A percentile compares a stretch with the other conserved stretches of the same genome.
phyloP scores from a whole-genome alignment of 129 eudicot genomes.

The Chrysanthemum lavandulifolium region DNA sequence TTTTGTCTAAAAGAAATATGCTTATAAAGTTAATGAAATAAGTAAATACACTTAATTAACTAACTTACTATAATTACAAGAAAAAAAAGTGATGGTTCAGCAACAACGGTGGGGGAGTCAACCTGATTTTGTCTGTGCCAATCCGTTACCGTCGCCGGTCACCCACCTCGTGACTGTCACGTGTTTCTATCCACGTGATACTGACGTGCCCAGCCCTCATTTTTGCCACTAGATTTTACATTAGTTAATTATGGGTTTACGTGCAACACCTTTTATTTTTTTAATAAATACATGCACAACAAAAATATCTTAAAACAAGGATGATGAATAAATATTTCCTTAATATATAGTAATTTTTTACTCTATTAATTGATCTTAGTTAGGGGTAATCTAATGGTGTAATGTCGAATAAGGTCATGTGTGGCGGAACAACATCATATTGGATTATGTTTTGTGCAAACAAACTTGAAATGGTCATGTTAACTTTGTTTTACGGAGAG shows the following conservation, averaged over 20 bases:
- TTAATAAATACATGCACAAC: neutral
- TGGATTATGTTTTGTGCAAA: no score
- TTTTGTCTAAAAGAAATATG: no score
- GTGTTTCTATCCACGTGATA: slow-evolving; percentile 39
- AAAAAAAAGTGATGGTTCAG: slow-evolving; percentile 13
- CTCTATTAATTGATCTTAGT: no score
- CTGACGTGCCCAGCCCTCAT: slow-evolving; percentile 30
- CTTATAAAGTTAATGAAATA: neutral
- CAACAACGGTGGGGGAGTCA: slow-evolving; percentile 29
- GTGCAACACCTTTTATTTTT: slow-evolving; percentile 1
- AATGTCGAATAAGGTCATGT: no score
- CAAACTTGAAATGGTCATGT: no score
- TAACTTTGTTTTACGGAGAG: no score
- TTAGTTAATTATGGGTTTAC: slow-evolving; percentile 11
- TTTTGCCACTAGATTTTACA: slow-evolving; percentile 6
- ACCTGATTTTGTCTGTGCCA: slow-evolving; percentile 27
- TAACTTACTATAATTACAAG: neutral
- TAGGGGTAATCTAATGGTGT: no score
- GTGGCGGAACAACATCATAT: no score
- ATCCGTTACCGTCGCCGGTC: slow-evolving; percentile 44
- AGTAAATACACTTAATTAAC: neutral
- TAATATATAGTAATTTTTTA: no score
- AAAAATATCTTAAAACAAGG: slow-evolving; percentile 3
- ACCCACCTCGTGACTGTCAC: slow-evolving; percentile 41
- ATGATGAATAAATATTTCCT: no score